Conservation (phyloP, 129 eudicot genomes). For the Arctium minus region DNA sequence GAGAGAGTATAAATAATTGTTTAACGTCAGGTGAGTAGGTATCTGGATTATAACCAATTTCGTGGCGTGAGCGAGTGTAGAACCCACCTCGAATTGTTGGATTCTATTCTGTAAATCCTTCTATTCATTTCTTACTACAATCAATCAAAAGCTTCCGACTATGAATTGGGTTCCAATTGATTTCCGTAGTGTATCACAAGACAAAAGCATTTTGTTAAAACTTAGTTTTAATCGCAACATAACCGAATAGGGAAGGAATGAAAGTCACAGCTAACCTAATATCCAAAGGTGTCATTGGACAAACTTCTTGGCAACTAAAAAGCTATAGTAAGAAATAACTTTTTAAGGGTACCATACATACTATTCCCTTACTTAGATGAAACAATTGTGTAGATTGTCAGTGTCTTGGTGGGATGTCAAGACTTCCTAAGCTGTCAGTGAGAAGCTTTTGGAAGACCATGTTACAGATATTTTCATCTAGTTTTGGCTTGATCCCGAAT, state of each 20-base stretch:
- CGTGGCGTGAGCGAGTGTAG: not conserved
- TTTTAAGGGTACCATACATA: too few species aligned
- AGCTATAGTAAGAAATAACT: too few species aligned
- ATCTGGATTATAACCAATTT: not conserved
- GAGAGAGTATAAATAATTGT: not conserved
- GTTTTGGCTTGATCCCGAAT: too few species aligned
- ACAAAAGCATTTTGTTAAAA: not conserved
- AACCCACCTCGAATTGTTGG: not conserved
- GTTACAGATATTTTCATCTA: too few species aligned
- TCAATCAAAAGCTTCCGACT: not conserved
- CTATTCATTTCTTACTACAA: not conserved
- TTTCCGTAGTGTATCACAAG: not conserved
- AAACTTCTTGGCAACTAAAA: too few species aligned
- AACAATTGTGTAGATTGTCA: too few species aligned
- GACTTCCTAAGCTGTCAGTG: too few species aligned
- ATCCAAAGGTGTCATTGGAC: too few species aligned
- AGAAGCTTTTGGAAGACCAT: too few species aligned
- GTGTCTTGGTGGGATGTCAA: too few species aligned
- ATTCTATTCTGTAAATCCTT: not conserved
- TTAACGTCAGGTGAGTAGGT: not conserved
- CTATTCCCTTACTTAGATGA: too few species aligned
- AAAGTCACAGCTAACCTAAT: not conserved
- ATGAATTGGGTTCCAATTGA: not conserved
- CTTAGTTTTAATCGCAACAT: not conserved
- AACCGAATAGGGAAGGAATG: not conserved